Evolutionary conservation across 495 filamentous ascomycete species (phyloP).

Genomic region (Aspergillus sclerotioniger): DNA sequence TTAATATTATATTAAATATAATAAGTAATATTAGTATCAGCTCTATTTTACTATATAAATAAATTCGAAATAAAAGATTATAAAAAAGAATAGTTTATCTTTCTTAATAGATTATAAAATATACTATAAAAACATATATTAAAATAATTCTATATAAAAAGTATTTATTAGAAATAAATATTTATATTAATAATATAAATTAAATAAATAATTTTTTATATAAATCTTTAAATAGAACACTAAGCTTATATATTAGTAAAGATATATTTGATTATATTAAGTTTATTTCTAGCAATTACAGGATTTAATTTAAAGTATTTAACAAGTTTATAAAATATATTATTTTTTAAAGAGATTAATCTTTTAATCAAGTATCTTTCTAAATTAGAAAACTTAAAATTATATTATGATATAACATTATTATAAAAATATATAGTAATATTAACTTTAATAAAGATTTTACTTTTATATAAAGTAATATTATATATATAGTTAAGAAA

Average conservation of each 20-base stretch:
- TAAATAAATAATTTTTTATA: background rate
- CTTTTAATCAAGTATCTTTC: background rate
- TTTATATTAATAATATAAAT: background rate
- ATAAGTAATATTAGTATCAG: background rate
- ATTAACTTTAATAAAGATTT: background rate
- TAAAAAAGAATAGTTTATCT: background rate
- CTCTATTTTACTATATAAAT: background rate
- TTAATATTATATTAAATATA: background rate
- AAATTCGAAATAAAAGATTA: background rate
- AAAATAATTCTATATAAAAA: background rate
- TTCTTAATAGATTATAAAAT: background rate
- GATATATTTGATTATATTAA: background rate
- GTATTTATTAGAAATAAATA: background rate
- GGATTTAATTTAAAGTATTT: background rate
- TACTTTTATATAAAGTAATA: background rate
- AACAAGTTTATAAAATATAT: background rate
- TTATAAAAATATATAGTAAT: background rate
- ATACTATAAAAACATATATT: background rate
- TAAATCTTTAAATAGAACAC: background rate
- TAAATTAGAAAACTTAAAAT: background rate
- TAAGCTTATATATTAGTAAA: background rate
- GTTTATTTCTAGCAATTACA: background rate
- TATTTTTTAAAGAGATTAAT: background rate
- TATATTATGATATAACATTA: background rate
- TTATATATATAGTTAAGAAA: background rate